Percentiles rank a stretch among this genome's conserved stretches.
Conservation (phyloP, 2,329 filamentous ascomycete species). For the Trichoderma pleuroti region DNA sequence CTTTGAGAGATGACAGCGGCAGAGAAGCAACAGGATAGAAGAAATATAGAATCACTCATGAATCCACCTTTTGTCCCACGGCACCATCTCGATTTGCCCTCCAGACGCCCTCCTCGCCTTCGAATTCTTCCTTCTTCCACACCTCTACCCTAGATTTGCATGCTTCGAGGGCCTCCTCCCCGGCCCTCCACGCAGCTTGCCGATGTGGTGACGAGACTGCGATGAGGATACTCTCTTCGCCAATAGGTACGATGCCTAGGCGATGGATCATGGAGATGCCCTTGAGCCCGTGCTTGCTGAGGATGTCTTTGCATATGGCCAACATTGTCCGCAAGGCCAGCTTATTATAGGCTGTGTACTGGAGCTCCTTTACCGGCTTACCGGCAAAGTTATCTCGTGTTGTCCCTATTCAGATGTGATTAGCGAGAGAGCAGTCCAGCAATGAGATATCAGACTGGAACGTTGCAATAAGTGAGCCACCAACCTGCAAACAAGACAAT, state of each 20-base stretch:
- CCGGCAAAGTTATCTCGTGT: slow-evolving; percentile 72
- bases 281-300: slow-evolving; percentile 59
- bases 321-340: slow-evolving; percentile 68
- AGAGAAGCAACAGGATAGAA: background rate
- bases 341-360: slow-evolving; percentile 71
- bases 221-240: slow-evolving; percentile 91
- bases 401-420: slow-evolving; percentile 50
- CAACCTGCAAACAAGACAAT: slow-evolving; percentile 72
- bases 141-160: slow-evolving; percentile 88
- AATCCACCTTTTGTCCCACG: slow-evolving; percentile 47
- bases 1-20: slow-evolving; percentile 1
- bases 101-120: slow-evolving; percentile 74
- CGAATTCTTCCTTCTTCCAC: slow-evolving; percentile 92
- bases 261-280: slow-evolving; percentile 80
- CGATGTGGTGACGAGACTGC: slow-evolving; percentile 81
- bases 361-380: slow-evolving; percentile 68
- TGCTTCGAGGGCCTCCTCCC: slow-evolving; percentile 82
- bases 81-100: slow-evolving; percentile 78
- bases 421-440: background rate
- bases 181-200: slow-evolving; percentile 79
- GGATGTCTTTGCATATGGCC: slow-evolving; percentile 56
- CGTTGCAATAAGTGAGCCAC: background rate
- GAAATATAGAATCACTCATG: slow-evolving; percentile 12
- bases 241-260: slow-evolving; percentile 78
- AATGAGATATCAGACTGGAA: background rate